Percentiles rank a stretch among this genome's conserved stretches.
These are phyloP conservation scores for Chaetomium strumarium DNA, from an alignment of 2,329 filamentous ascomycete genomes.

Conservation along the genomic window DNA sequence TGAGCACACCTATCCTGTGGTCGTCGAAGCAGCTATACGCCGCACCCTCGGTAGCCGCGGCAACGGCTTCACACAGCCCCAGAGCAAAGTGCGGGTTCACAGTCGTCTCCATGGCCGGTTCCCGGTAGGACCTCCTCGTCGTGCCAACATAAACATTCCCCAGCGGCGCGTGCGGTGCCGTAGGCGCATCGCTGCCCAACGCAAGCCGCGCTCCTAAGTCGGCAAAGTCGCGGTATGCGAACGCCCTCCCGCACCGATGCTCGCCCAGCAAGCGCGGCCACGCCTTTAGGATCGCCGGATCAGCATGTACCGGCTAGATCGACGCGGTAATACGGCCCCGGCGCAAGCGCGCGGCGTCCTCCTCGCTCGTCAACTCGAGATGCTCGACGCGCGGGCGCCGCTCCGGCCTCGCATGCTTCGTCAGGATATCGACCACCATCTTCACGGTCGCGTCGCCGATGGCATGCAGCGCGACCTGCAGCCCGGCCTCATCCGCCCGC, in stretches of 20 bases:
- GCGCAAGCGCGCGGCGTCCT: conserved; percentile 52
- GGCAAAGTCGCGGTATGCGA: conserved; percentile 57
- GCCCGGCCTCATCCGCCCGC: conserved; percentile 45
- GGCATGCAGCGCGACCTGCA: conserved; percentile 60
- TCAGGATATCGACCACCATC: conserved; percentile 53
- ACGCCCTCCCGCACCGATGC: conserved; percentile 50
- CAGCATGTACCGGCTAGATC: conserved; percentile 52
- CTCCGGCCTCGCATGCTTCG: conserved; percentile 35
- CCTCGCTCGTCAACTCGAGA: conserved; percentile 50
- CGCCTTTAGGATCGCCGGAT: conserved; percentile 55
- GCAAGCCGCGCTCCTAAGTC: conserved; percentile 49
- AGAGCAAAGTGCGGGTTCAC: conserved; percentile 51
- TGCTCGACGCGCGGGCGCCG: conserved; percentile 60
- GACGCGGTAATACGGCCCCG: conserved; percentile 54
- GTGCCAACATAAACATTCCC: conserved; percentile 55
- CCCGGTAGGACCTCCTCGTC: conserved; percentile 49
- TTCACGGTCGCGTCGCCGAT: conserved; percentile 57
- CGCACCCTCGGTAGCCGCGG: conserved; percentile 48
- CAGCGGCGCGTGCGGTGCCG: conserved; percentile 49
- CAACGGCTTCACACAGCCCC: conserved; percentile 47
- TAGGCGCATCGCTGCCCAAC: conserved; percentile 55
- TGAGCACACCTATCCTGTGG: conserved; percentile 45
- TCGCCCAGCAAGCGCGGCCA: conserved; percentile 54
- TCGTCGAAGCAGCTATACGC: conserved; percentile 57
- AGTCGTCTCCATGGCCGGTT: conserved; percentile 36